Percentiles rank a stretch among this genome's conserved stretches.
Evolutionary conservation across 352 stramenopile species (phyloP).

Genomic region (Pythium dissotocum): DNA sequence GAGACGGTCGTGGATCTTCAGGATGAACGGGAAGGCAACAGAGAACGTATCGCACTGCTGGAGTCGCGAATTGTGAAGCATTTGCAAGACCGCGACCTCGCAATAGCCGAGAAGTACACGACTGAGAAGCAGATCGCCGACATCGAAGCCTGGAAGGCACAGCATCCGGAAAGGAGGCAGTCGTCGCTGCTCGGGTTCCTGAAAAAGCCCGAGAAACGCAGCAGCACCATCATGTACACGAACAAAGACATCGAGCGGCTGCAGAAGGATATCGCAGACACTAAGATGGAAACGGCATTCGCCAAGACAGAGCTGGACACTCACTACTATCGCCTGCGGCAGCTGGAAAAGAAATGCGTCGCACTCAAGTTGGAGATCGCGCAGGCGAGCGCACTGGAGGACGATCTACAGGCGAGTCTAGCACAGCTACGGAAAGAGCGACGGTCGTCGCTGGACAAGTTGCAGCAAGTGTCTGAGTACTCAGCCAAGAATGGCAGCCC

Average conservation of each 20-base stretch:
- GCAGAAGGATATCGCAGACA: slow-evolving; percentile 66
- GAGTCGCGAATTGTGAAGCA: slow-evolving; percentile 76
- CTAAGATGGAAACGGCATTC: slow-evolving; percentile 55
- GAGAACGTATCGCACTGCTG: slow-evolving; percentile 54
- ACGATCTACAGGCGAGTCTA: slow-evolving; percentile 59
- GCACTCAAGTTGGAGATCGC: slow-evolving; percentile 67
- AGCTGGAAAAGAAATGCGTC: slow-evolving; percentile 61
- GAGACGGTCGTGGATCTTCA: slow-evolving; percentile 44
- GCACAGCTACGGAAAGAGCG: slow-evolving; percentile 50
- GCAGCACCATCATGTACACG: slow-evolving; percentile 21
- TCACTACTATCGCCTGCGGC: slow-evolving; percentile 56
- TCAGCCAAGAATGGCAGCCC: slow-evolving; percentile 23
- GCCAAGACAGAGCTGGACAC: slow-evolving; percentile 62
- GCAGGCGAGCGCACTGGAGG: slow-evolving; percentile 58
- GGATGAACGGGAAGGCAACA: slow-evolving; percentile 44
- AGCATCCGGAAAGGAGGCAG: slow-evolving; percentile 26
- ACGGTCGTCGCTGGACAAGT: slow-evolving; percentile 45
- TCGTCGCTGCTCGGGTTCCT: slow-evolving; percentile 28
- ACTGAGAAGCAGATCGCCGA: slow-evolving; percentile 68
- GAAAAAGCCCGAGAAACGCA: slow-evolving; percentile 11
- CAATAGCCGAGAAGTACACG: slow-evolving; percentile 72
- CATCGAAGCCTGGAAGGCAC: slow-evolving; percentile 52
- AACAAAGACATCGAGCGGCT: slow-evolving; percentile 65
- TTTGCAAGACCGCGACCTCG: slow-evolving; percentile 68
- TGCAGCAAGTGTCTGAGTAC: slow-evolving; percentile 60